These are phyloP conservation scores for Hypoxylon fuscum DNA, from an alignment of 495 filamentous ascomycete species.

Conservation along the genomic window DNA sequence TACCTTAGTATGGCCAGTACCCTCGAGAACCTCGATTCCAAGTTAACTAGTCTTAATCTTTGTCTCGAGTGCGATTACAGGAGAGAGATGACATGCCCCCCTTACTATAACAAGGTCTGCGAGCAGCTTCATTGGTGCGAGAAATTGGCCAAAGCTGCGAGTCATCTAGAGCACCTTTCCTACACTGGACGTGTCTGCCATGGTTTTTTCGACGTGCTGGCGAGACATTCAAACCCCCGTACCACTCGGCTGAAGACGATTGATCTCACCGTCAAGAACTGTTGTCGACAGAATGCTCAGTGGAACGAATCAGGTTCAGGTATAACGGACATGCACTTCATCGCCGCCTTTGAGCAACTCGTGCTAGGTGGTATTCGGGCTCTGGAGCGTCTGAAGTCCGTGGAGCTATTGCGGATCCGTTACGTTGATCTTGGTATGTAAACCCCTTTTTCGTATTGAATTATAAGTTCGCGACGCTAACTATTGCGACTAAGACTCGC, in stretches of 20 bases:
- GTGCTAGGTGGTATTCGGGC: conserved; percentile 67
- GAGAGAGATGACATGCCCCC: conserved; percentile 63
- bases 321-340: conserved; percentile 73
- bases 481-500: conserved; percentile 53
- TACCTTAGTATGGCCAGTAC: conserved; percentile 71
- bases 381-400: conserved; percentile 59
- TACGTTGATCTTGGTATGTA: conserved; percentile 74
- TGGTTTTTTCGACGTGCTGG: conserved; percentile 63
- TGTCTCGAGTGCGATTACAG: conserved; percentile 73
- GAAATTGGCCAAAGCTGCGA: conserved; percentile 60
- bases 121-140: conserved; percentile 66
- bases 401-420: conserved; percentile 71
- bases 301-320: conserved; percentile 69
- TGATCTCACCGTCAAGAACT: conserved; percentile 74
- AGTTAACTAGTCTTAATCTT: conserved; percentile 68
- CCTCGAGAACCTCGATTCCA: conserved; percentile 59
- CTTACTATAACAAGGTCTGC: conserved; percentile 64
- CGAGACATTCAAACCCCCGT: conserved; percentile 50
- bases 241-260: conserved; percentile 65
- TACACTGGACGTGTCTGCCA: conserved; percentile 74
- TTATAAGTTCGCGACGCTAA: conserved; percentile 30
- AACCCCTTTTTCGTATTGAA: conserved; percentile 7
- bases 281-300: conserved; percentile 64
- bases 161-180: conserved; percentile 68
- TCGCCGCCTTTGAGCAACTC: conserved; percentile 70